These are phyloP conservation scores for Xerocomus minutiporus DNA, from an alignment of 1,284 basidiomycete species.

Conservation along the genomic window DNA sequence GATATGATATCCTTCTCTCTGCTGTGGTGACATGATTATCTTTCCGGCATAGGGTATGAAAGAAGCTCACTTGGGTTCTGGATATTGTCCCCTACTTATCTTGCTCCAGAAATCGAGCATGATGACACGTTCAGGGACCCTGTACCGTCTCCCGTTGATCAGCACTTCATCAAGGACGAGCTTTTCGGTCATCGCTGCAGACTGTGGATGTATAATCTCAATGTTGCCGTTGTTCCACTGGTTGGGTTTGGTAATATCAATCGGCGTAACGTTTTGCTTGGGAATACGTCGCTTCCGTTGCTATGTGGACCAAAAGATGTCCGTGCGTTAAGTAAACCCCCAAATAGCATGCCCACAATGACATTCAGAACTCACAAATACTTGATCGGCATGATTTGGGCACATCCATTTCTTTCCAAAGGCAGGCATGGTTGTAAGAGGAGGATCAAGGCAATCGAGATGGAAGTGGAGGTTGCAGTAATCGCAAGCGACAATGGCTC, in stretches of 20 bases:
- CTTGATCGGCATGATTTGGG: constrained; percentile 87
- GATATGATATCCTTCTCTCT: constrained; percentile 44
- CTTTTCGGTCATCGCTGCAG: constrained; percentile 40
- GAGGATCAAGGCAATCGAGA: constrained; percentile 92
- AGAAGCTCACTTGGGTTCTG: constrained; percentile 40
- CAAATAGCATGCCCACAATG: constrained; percentile 1
- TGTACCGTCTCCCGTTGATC: constrained; percentile 82
- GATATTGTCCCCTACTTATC: constrained; percentile 47
- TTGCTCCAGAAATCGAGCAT: constrained; percentile 95
- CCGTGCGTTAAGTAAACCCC: constrained; percentile 8
- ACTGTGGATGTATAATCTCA: constrained; percentile 72
- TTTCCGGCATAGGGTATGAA: neutral
- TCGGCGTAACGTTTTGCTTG: constrained; percentile 58
- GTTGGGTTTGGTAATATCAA: constrained; percentile 66
- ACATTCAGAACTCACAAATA: constrained; percentile 50
- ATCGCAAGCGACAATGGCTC: constrained; percentile 87
- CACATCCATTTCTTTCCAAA: constrained; percentile 97
- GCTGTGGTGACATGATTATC: constrained; percentile 1
- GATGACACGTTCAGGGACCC: constrained; percentile 91
- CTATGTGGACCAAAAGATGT: constrained; percentile 37
- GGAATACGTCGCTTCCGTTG: constrained; percentile 73
- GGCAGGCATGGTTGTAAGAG: constrained; percentile 81
- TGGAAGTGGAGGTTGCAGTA: constrained; percentile 97
- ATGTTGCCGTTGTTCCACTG: constrained; percentile 91
- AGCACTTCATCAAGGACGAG: constrained; percentile 68